Evolutionary conservation across 352 stramenopile species (phyloP).

Genomic region (Phytophthora idaei): DNA sequence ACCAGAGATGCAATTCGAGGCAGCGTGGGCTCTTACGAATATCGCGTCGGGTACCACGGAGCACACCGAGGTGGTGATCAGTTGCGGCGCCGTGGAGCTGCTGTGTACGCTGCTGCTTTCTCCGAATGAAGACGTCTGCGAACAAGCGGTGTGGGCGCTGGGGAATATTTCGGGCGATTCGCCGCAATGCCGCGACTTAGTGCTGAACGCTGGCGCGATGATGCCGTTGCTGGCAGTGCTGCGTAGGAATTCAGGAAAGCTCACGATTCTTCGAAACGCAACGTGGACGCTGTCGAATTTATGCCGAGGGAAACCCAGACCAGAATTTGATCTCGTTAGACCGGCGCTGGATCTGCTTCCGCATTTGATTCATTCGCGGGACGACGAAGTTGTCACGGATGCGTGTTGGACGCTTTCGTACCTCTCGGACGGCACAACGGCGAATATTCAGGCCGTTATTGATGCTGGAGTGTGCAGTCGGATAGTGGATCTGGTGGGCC

Average conservation of each 20-base stretch:
- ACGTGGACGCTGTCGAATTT: constrained; percentile 99
- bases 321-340: constrained; percentile 96
- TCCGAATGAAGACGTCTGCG: constrained; percentile 97
- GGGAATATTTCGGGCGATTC: constrained; percentile 99
- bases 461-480: constrained; percentile 94
- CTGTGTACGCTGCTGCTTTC: constrained; percentile 96
- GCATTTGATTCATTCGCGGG: constrained; percentile 95
- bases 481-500: constrained; percentile 96
- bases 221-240: constrained; percentile 95
- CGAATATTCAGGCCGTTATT: constrained; percentile 98
- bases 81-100: constrained; percentile 96
- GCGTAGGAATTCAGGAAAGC: constrained; percentile 86
- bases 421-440: constrained; percentile 96
- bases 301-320: constrained; percentile 93
- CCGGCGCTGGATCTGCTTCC: constrained; percentile 93
- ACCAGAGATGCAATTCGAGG: constrained; percentile 97
- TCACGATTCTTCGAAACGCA: constrained; percentile 98
- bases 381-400: constrained; percentile 98
- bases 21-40: constrained; percentile 99
- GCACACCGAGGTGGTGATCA: constrained; percentile 98
- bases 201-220: constrained; percentile 95
- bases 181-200: constrained; percentile 95
- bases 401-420: constrained; percentile 99
- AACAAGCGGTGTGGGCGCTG: constrained; percentile 98
- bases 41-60: constrained; percentile 98